These are phyloP conservation scores for Podaxis pistillaris DNA, from an alignment of 768 basidiomycete species.

Conservation along the genomic window DNA sequence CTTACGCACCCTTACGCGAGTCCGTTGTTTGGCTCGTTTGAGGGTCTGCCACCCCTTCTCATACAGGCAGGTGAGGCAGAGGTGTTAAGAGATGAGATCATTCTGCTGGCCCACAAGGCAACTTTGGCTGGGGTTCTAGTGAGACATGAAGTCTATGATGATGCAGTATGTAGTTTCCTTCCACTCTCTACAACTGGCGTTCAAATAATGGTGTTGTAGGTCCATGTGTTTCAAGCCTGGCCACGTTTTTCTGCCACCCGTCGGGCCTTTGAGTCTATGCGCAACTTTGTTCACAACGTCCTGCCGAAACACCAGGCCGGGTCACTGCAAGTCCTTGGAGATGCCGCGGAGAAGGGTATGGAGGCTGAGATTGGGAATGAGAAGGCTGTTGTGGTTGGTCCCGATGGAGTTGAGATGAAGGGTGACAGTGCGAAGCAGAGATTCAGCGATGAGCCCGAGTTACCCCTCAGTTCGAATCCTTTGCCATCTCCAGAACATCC, in stretches of 20 bases:
- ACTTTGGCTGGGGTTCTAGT: constrained; percentile 82
- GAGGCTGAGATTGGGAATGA: constrained; percentile 72
- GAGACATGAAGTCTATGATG: constrained; percentile 86
- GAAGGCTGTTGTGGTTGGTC: constrained; percentile 64
- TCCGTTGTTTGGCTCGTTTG: constrained; percentile 89
- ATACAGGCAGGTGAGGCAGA: constrained; percentile 94
- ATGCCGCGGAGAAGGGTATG: constrained; percentile 55
- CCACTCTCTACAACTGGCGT: background rate
- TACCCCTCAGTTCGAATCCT: background rate
- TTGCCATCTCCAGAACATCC: background rate
- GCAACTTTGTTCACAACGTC: constrained; percentile 60
- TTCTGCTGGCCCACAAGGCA: constrained; percentile 91
- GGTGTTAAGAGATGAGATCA: constrained; percentile 92
- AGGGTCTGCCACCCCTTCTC: constrained; percentile 83
- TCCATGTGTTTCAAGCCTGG: constrained; percentile 90
- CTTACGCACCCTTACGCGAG: constrained; percentile 96
- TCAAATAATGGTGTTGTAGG: constrained; percentile 35
- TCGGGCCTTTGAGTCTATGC: constrained; percentile 70
- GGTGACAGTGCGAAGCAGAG: constrained; percentile 6
- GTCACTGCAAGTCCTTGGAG: constrained; percentile 51
- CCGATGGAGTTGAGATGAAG: constrained; percentile 62
- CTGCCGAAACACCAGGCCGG: constrained; percentile 53
- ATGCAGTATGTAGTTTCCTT: constrained; percentile 59
- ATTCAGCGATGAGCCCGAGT: constrained; percentile 7
- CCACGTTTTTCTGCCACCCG: constrained; percentile 69